Base-by-base conservation (phyloP, 1,139 yeast species). In the Geotrichum restrictum region DNA sequence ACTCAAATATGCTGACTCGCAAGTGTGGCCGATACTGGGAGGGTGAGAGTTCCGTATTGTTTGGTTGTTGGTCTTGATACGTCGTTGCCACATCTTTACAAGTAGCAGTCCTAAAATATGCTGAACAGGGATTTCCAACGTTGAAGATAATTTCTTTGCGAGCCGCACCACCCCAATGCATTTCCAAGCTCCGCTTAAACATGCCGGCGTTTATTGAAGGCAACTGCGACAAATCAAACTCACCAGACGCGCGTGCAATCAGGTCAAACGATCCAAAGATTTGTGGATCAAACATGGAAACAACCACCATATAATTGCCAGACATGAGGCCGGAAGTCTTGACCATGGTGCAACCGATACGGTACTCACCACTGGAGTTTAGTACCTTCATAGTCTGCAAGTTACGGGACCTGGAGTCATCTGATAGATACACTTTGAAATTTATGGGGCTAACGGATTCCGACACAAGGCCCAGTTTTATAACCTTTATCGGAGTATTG, bases 211-310 rank as follows among this genome's bases (percentile, higher is more conserved):
- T 57, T 46, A 56, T 60, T n/a, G 58, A 56, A 33, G 57, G 55
- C 24, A 59, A 56, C 32, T 49, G 53, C 18, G 55, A 48, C 44
- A 64, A 38, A 24, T 52, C 33, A 51, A 62, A 57, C n/a, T 60
- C 43, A 19, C 57, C 48, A 39, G 57, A 44, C 22, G 58, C 51
- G 36, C 55, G 31, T 27, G 58, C 55, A 42, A 51, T 34, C 16
- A 54, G 36, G 46, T 57, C 19, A 71, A 54, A 64, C 1, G 47
- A 33, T 1, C 58, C 59, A 3, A 55, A 46, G 34, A 64, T 50
- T 14, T 58, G 59, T 0, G 70, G 62, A 18, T 66, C 65, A 56
- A 63, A 73, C 0, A 74, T 68, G 1, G 78, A 76, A 6, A 57
- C 58, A 6, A 64, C 60, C 7, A 59, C 49, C 66, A 67, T n/a